Percentiles rank a stretch among this genome's conserved stretches.
Evolutionary conservation across 192 early-diverging fungal species (phyloP).

Genomic region (Coemansia sp.): DNA sequence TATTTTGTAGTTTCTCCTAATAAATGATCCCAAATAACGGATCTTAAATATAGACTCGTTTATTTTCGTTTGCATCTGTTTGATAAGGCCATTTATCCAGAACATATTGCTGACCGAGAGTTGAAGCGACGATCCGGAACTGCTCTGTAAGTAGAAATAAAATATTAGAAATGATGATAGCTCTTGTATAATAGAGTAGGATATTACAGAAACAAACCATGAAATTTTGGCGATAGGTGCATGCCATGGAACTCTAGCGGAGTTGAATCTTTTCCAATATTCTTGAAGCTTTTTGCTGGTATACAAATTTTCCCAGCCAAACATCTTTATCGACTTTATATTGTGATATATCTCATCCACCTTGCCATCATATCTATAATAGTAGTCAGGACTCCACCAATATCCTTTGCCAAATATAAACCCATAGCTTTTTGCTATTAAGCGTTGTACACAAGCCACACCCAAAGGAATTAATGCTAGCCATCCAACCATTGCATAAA

Average conservation of each 20-base stretch:
- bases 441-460: too few species aligned
- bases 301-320: conserved; percentile 37
- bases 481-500: conserved; percentile 20
- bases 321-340: conserved; percentile 40
- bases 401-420: too few species aligned
- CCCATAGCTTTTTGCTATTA: too few species aligned
- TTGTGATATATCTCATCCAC: conserved; percentile 23
- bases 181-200: too few species aligned
- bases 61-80: too few species aligned
- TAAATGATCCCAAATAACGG: too few species aligned
- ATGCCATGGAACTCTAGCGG: background rate
- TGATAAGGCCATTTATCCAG: conserved; percentile 9
- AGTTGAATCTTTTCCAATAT: conserved; percentile 6
- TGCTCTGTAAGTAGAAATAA: conserved; percentile 15
- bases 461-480: conserved; percentile 21
- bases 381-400: too few species aligned
- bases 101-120: conserved; percentile 26
- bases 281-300: conserved; percentile 8
- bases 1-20: conserved; percentile 2
- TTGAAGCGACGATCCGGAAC: background rate
- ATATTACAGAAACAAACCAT: too few species aligned
- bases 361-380: conserved; percentile 11
- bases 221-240: background rate
- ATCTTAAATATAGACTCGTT: too few species aligned
- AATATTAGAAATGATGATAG: conserved; percentile 12